Conservation (phyloP, 257 asterid genomes). For the Solanum microdontum region DNA sequence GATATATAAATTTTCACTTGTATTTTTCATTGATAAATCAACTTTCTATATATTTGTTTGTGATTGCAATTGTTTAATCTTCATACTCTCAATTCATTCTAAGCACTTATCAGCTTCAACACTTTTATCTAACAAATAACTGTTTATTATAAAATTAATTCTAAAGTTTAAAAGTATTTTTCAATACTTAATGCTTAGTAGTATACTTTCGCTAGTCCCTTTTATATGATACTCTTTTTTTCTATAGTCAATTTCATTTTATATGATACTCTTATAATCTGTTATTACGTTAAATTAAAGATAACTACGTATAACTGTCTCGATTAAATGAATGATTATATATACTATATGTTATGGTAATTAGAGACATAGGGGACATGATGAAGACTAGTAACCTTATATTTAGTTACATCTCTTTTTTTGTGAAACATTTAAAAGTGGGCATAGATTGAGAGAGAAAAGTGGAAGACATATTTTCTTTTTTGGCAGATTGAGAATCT, state of each 20-base stretch:
- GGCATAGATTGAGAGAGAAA: constrained; percentile 2
- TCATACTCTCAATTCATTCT: neutral
- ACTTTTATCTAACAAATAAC: neutral
- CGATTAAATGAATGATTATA: neutral
- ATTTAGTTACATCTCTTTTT: neutral
- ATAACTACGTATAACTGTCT: neutral
- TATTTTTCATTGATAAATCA: neutral
- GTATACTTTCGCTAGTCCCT: neutral
- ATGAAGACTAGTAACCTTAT: neutral
- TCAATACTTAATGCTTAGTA: neutral
- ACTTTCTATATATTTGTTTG: neutral
- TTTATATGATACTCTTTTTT: neutral
- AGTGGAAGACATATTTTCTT: neutral
- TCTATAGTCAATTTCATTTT: neutral
- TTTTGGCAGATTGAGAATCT: constrained; percentile 2
- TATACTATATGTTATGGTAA: neutral
- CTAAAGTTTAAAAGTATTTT: neutral
- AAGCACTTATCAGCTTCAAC: neutral
- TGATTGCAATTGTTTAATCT: neutral
- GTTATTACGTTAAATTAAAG: neutral
- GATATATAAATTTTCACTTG: neutral
- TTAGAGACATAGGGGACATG: neutral
- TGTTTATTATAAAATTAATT: neutral
- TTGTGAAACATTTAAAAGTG: constrained; percentile 8
- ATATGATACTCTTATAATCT: neutral